These are phyloP conservation scores for Amoebophrya sp. DNA, from an alignment of 169 alveolate genomes.

Conservation along the genomic window DNA sequence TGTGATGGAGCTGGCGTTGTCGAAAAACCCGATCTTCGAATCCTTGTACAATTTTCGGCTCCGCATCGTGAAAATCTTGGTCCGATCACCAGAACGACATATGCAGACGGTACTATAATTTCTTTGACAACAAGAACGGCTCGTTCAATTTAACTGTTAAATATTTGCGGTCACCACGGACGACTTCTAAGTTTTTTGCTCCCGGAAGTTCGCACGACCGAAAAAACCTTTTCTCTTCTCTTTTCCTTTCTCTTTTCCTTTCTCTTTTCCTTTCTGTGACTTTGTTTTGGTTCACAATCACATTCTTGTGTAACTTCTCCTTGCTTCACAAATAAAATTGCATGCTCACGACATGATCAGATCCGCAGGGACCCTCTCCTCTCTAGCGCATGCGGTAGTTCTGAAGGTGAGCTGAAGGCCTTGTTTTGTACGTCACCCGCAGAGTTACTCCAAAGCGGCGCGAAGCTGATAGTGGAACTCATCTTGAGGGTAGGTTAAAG, in stretches of 20 bases:
- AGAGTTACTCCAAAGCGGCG: background rate
- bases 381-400: background rate
- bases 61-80: background rate
- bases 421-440: background rate
- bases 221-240: too few species aligned
- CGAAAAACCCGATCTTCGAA: background rate
- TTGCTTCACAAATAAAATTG: too few species aligned
- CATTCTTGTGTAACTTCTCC: too few species aligned
- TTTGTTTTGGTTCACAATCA: too few species aligned
- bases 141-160: too few species aligned
- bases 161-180: too few species aligned
- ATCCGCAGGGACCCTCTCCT: background rate
- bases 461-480: slow-evolving; percentile 33
- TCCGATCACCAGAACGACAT: background rate
- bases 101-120: background rate
- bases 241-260: too few species aligned
- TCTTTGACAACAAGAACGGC: too few species aligned
- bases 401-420: background rate
- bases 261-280: too few species aligned
- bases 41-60: background rate
- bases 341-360: background rate
- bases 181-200: too few species aligned
- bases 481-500: slow-evolving; percentile 22
- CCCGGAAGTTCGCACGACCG: too few species aligned
- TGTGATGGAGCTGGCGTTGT: background rate